Evolutionary conservation across 2,329 filamentous ascomycete species (phyloP), one percentile per base, ranked within the genome.

Genomic region (Epichloe brachyelytri): DNA sequence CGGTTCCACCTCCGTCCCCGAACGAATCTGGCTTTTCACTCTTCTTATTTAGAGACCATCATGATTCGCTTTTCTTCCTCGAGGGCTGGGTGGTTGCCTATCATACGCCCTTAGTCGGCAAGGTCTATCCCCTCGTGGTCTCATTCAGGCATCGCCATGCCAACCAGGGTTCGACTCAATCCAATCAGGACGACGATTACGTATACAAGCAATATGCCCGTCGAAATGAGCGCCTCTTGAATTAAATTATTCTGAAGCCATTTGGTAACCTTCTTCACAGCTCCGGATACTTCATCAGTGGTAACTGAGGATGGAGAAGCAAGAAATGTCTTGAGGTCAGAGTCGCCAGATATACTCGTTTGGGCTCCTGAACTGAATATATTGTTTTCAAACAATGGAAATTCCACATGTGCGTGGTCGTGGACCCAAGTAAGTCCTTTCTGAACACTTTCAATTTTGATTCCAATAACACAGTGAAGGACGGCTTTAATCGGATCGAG

Each of bases 391-490:
- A 97, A 82, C 49, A 79, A 68, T 0, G 93, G 93, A 59, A 98
- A 85, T 53, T 80, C 73, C 59, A 98, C 77, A 55, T 93, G 79
- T 3, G 93, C 88, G 63, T 97, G 73, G 58, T 97, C 84, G 60
- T 86, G 80, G 11, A 95, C 86, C 91, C 91, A 98, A 1, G 87
- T 95, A n/a, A 97, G 75, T 12, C 86, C 93, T 62, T 86, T 84
- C 65, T 97, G 81, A 57, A 98, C 80, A 20, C 82, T 79, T 57
- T 86, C 81, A 55, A 97, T 77, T 72, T 97, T 97, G 62, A 95
- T 75, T 7, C 84, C 81, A 56, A 97, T 80, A n/a, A 97, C 75
- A 63, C 93, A 97, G 62, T 87, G 79, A 55, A 96, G 77, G 36
- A 96, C 80, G 43, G 87, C 84, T 60, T 81, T 75, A 60, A 95